A percentile compares a stretch with the other conserved stretches of the same genome.
Evolutionary conservation across 176 grass and related monocot genomes (phyloP).

Genomic region (Triticum monococcum): DNA sequence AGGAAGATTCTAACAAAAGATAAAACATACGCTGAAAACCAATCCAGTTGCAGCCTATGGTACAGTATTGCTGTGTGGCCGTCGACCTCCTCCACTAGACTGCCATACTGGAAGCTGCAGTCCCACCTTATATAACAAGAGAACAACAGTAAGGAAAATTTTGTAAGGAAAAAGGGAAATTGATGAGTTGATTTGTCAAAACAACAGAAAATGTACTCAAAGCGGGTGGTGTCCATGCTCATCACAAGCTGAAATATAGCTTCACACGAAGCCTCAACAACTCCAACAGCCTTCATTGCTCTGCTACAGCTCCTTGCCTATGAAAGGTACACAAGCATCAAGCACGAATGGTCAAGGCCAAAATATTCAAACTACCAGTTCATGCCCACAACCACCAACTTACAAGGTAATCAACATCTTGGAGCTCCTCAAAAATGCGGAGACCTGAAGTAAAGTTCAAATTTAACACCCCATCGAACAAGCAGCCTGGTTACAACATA

Average conservation of each 20-base stretch:
- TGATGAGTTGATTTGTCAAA: background rate
- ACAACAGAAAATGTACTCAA: constrained; percentile 63
- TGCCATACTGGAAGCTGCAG: constrained; percentile 98
- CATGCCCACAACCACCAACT: constrained; percentile 48
- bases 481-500: constrained; percentile 3
- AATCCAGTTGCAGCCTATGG: constrained; percentile 93
- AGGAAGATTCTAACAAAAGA: constrained; percentile 25
- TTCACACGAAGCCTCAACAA: constrained; percentile 90
- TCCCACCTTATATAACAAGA: constrained; percentile 71
- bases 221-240: constrained; percentile 91
- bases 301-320: constrained; percentile 91
- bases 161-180: constrained; percentile 25
- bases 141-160: constrained; percentile 5
- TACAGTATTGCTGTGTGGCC: constrained; percentile 96
- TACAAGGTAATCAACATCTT: constrained; percentile 97
- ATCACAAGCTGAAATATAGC: constrained; percentile 97
- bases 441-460: constrained; percentile 56
- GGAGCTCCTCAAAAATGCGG: constrained; percentile 95
- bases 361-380: constrained; percentile 27
- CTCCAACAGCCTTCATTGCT: constrained; percentile 99
- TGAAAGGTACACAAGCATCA: constrained; percentile 37
- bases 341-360: constrained; percentile 21
- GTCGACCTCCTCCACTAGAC: constrained; percentile 95
- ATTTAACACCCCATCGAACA: constrained; percentile 23
- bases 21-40: constrained; percentile 83